Evolutionary conservation across 257 asterid species (phyloP).

Genomic region (Cruciata laevipes): DNA sequence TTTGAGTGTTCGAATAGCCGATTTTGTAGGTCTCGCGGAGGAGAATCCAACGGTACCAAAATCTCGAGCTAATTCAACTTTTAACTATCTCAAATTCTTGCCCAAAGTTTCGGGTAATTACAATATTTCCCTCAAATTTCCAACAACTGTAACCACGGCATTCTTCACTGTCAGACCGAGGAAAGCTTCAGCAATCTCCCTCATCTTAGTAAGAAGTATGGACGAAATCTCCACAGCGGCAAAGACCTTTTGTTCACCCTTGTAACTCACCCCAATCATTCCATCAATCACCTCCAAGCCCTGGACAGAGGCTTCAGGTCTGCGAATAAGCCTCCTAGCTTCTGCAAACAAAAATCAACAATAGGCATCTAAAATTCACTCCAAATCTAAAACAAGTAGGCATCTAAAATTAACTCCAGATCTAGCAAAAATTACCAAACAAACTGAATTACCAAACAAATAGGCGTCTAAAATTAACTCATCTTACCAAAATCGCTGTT

Average conservation of each 20-base stretch:
- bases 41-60: too few relatives aligned
- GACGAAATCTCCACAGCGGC: conserved; percentile 22
- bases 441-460: conserved; percentile 10
- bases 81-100: too few relatives aligned
- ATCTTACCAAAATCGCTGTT: conserved; percentile 34
- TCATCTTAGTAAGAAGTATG: conserved; percentile 20
- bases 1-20: too few relatives aligned
- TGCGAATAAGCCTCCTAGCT: conserved; percentile 38
- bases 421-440: not conserved
- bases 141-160: conserved; percentile 43
- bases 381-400: not conserved
- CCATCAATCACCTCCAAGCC: conserved; percentile 22
- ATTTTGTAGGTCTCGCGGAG: too few relatives aligned
- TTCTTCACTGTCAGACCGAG: conserved; percentile 30
- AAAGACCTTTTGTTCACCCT: conserved; percentile 20
- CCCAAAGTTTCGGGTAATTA: too few relatives aligned
- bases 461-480: too few relatives aligned
- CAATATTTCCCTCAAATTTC: too few relatives aligned
- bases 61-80: too few relatives aligned
- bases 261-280: conserved; percentile 21
- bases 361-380: too few relatives aligned
- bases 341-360: conserved; percentile 13
- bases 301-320: conserved; percentile 33
- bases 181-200: conserved; percentile 26
- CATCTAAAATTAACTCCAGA: not conserved